Conservation (phyloP, 2,329 filamentous ascomycete genomes). For the Exutisphaerella laricina region DNA sequence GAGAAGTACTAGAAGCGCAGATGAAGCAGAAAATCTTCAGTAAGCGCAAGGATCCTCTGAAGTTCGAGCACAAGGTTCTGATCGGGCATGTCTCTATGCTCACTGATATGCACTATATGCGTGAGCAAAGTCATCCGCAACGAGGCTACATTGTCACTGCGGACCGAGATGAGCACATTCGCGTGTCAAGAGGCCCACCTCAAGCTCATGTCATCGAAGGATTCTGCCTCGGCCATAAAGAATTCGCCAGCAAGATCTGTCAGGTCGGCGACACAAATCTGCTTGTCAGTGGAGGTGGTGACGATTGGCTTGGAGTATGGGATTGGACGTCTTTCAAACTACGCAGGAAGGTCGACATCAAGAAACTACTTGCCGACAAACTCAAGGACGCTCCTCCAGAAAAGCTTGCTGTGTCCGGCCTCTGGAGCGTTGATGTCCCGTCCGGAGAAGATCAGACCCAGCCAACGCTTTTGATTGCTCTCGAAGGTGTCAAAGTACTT, state of each 20-base stretch:
- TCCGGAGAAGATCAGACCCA: constrained; percentile 7
- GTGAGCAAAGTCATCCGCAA: constrained; percentile 39
- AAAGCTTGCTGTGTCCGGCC: constrained; percentile 47
- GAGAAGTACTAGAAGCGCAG: constrained; percentile 53
- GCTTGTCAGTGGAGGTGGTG: constrained; percentile 82
- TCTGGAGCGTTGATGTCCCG: constrained; percentile 37
- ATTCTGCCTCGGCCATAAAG: constrained; percentile 81
- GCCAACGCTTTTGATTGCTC: constrained; percentile 35
- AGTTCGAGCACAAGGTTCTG: constrained; percentile 70
- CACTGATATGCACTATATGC: constrained; percentile 62
- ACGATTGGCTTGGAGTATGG: constrained; percentile 74
- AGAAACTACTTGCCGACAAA: constrained; percentile 1
- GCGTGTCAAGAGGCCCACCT: constrained; percentile 72
- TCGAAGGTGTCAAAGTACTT: constrained; percentile 52
- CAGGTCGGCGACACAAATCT: constrained; percentile 55
- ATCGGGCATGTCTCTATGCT: constrained; percentile 95
- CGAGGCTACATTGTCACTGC: constrained; percentile 60
- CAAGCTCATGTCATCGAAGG: constrained; percentile 84
- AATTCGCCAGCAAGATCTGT: constrained; percentile 75
- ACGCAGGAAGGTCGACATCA: constrained; percentile 51
- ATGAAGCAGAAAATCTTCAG: constrained; percentile 41
- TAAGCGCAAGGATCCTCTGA: constrained; percentile 42
- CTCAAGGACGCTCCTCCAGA: neutral
- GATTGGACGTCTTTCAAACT: constrained; percentile 62
- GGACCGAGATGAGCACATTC: constrained; percentile 77